These are phyloP conservation scores for Jacaranda copaia DNA, from an alignment of 257 asterid species.

Conservation along the genomic window DNA sequence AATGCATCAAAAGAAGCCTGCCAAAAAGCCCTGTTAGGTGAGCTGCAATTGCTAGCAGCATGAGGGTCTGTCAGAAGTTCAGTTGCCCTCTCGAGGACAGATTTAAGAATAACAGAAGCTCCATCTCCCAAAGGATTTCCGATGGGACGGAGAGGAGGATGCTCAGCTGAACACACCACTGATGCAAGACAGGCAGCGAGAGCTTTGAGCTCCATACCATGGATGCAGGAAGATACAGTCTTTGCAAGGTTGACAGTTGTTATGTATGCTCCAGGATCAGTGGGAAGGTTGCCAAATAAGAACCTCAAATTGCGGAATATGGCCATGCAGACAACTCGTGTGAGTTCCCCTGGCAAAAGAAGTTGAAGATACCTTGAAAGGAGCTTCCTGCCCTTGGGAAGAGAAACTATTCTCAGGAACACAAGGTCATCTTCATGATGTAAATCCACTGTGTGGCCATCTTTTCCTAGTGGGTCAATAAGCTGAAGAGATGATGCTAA, in stretches of 20 bases:
- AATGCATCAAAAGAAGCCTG: slow-evolving; percentile 88
- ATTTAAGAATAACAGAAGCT: slow-evolving; percentile 69
- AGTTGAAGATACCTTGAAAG: slow-evolving; percentile 59
- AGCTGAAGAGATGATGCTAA: slow-evolving; percentile 78
- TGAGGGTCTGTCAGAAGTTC: slow-evolving; percentile 68
- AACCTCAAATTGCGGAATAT: slow-evolving; percentile 82
- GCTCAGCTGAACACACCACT: slow-evolving; percentile 76
- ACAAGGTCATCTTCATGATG: slow-evolving; percentile 63
- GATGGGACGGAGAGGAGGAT: slow-evolving; percentile 75
- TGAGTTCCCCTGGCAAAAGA: slow-evolving; percentile 68
- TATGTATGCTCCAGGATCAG: slow-evolving; percentile 47
- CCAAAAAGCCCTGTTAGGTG: slow-evolving; percentile 65
- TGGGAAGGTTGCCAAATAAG: slow-evolving; percentile 60
- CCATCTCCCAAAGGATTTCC: slow-evolving; percentile 79
- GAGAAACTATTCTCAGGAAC: slow-evolving; percentile 67
- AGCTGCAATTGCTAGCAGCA: slow-evolving; percentile 57
- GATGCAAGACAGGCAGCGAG: slow-evolving; percentile 85
- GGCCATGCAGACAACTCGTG: slow-evolving; percentile 79
- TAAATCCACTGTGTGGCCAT: slow-evolving; percentile 56
- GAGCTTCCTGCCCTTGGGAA: slow-evolving; percentile 78
- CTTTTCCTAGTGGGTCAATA: slow-evolving; percentile 71
- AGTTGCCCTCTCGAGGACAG: slow-evolving; percentile 77
- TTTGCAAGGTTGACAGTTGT: slow-evolving; percentile 53
- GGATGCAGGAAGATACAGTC: slow-evolving; percentile 51
- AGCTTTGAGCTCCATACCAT: slow-evolving; percentile 67